Percentiles rank a stretch among this genome's conserved stretches.
These are phyloP conservation scores for Pulveroboletus ravenelii DNA, from an alignment of 768 basidiomycete species.

Conservation along the genomic window DNA sequence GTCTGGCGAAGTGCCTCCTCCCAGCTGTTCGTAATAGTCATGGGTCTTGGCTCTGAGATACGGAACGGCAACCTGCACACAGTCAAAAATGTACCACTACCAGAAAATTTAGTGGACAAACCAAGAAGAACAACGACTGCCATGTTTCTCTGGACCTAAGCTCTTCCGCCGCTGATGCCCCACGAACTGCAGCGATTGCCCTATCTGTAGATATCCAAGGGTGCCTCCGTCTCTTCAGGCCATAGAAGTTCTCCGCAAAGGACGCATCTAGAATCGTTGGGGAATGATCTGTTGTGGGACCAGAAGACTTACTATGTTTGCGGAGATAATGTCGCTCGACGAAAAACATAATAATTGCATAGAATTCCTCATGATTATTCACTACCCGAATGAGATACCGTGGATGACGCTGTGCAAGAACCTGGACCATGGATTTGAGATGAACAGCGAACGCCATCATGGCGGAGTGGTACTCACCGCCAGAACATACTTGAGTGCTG, in stretches of 20 bases:
- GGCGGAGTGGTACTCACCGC: constrained; percentile 51
- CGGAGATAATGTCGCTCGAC: constrained; percentile 89
- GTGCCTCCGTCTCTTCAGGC: constrained; percentile 71
- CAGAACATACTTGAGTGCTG: constrained; percentile 90
- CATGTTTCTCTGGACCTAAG: constrained; percentile 64
- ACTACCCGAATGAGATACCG: constrained; percentile 87
- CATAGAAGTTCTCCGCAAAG: constrained; percentile 95
- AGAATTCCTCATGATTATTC: constrained; percentile 96
- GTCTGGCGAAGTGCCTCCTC: constrained; percentile 74
- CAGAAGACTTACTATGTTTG: constrained; percentile 61
- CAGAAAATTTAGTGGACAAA: constrained; percentile 34
- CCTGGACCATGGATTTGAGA: constrained; percentile 41
- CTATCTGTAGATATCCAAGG: constrained; percentile 70
- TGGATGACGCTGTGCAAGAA: constrained; percentile 92
- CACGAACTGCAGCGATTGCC: constrained; percentile 61
- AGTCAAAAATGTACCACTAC: background rate
- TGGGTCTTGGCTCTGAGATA: constrained; percentile 86
- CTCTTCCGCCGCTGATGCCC: constrained; percentile 59
- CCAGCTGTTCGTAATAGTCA: constrained; percentile 86
- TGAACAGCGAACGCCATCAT: background rate
- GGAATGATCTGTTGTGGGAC: background rate
- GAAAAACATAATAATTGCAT: constrained; percentile 80
- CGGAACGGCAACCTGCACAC: constrained; percentile 67
- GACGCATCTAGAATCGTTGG: constrained; percentile 63
- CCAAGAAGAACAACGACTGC: constrained; percentile 76